A percentile compares a stretch with the other conserved stretches of the same genome.
Conservation (phyloP, 1,284 basidiomycete species). For the Fomitopsis palustris region DNA sequence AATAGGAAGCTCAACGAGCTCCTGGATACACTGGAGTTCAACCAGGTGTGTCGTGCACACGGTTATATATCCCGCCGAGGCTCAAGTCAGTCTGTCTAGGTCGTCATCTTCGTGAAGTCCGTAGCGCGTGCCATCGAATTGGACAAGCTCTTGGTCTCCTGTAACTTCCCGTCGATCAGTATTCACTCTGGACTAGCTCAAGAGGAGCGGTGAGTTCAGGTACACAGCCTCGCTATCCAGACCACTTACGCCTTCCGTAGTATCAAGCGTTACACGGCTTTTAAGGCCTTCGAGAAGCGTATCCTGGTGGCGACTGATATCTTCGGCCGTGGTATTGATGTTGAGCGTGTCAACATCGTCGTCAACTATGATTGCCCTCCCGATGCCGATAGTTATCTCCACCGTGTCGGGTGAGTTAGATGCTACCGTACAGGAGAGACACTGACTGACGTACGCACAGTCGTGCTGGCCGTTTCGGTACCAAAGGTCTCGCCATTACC, state of each 20-base stretch:
- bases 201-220: slow-evolving; percentile 81
- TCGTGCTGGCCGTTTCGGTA: slow-evolving; percentile 98
- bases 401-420: slow-evolving; percentile 86
- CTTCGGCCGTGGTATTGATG: slow-evolving; percentile 96
- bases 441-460: slow-evolving; percentile 32
- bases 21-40: slow-evolving; percentile 96
- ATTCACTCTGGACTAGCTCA: slow-evolving; percentile 95
- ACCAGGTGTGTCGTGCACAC: slow-evolving; percentile 63
- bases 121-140: slow-evolving; percentile 95
- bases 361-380: slow-evolving; percentile 95
- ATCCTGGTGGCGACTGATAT: slow-evolving; percentile 98
- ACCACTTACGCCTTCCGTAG: slow-evolving; percentile 35
- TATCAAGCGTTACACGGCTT: slow-evolving; percentile 96
- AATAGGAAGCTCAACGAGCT: slow-evolving; percentile 98
- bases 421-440: neutral
- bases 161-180: slow-evolving; percentile 98
- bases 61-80: neutral
- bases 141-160: slow-evolving; percentile 94
- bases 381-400: slow-evolving; percentile 97
- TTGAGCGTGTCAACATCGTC: slow-evolving; percentile 96
- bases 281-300: slow-evolving; percentile 99
- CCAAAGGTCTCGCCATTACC: slow-evolving; percentile 98
- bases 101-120: slow-evolving; percentile 99
- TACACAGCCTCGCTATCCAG: slow-evolving; percentile 5
- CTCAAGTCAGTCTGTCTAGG: slow-evolving; percentile 44